phyloP scores from a whole-genome alignment of 2,329 filamentous ascomycete species.

The Chaetomiaceae sp. region DNA sequence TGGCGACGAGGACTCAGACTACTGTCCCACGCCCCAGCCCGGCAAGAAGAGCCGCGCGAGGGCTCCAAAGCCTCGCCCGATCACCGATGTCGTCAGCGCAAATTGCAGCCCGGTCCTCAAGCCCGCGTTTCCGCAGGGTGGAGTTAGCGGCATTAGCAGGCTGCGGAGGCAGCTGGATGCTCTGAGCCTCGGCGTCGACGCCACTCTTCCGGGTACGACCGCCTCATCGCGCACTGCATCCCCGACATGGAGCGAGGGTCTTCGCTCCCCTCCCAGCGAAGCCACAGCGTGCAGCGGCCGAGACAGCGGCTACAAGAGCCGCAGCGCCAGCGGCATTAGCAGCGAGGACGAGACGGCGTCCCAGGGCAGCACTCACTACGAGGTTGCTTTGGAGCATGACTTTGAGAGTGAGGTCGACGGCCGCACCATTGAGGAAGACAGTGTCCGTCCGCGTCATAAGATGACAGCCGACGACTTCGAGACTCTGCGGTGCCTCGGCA shows the following conservation, averaged over 20 bases:
- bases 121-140: constrained; percentile 47
- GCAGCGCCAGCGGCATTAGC: constrained; percentile 48
- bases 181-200: constrained; percentile 64
- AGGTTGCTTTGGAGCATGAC: constrained; percentile 78
- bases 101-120: constrained; percentile 58
- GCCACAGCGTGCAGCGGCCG: constrained; percentile 58
- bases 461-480: constrained; percentile 92
- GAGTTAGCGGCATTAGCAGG: constrained; percentile 70
- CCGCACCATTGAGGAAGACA: constrained; percentile 49
- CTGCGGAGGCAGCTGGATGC: constrained; percentile 78
- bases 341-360: constrained; percentile 64
- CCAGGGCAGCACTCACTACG: constrained; percentile 72
- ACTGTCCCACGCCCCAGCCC: constrained; percentile 30
- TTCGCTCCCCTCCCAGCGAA: constrained; percentile 33
- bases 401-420: constrained; percentile 67
- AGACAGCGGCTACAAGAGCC: constrained; percentile 46
- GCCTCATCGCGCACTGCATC: constrained; percentile 49
- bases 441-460: constrained; percentile 61
- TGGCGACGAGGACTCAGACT: constrained; percentile 55
- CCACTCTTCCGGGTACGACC: constrained; percentile 21
- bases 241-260: constrained; percentile 49
- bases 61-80: constrained; percentile 31
- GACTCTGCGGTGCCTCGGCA: constrained; percentile 84
- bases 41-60: constrained; percentile 17
- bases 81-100: constrained; percentile 56